phyloP scores from a whole-genome alignment of 768 basidiomycete species.

The Trametes gibbosa region DNA sequence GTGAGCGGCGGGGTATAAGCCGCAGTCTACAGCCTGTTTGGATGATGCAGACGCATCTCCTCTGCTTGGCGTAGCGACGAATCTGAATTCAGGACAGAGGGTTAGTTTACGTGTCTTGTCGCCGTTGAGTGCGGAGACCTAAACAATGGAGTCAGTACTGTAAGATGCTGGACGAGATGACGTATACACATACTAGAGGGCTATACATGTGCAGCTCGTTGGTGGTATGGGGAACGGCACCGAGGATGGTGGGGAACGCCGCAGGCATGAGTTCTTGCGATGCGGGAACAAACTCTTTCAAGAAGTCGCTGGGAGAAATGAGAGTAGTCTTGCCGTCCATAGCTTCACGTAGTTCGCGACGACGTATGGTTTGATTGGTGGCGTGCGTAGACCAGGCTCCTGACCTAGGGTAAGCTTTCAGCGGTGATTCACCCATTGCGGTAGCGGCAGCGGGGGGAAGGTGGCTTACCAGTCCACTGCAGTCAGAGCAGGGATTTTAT shows the following conservation, averaged over 20 bases:
- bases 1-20: neutral
- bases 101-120: no score
- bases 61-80: neutral
- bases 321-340: neutral
- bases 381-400: neutral
- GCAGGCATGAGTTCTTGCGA: neutral
- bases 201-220: neutral
- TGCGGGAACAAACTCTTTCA: neutral
- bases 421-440: no score
- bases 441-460: no score
- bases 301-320: neutral
- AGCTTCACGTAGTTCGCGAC: neutral
- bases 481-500: no score
- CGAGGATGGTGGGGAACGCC: neutral
- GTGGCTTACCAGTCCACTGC: no score
- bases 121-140: neutral
- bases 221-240: neutral
- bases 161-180: neutral
- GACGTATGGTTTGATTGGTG: neutral
- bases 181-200: neutral
- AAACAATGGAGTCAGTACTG: neutral
- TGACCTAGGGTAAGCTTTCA: neutral
- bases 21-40: neutral
- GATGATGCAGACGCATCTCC: neutral
- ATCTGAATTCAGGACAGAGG: neutral